Evolutionary conservation across 2,329 filamentous ascomycete genomes (phyloP).

Genomic region (Colletotrichum phormii): DNA sequence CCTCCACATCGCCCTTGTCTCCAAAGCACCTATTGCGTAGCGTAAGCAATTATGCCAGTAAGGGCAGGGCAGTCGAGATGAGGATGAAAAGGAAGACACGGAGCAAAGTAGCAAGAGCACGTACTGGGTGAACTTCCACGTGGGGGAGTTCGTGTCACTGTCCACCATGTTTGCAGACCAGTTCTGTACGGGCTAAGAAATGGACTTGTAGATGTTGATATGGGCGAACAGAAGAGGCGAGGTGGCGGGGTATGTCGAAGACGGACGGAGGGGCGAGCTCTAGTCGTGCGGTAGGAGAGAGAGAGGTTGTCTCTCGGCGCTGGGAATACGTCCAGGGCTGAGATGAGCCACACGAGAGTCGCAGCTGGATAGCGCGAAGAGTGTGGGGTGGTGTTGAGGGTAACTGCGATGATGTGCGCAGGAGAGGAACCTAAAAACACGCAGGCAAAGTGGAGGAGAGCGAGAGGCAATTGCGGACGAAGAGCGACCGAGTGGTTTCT

Average conservation of each 20-base stretch:
- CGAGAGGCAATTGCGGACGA: constrained; percentile 20
- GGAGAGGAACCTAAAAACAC: constrained; percentile 19
- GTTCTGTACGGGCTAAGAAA: constrained; percentile 2
- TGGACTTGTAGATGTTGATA: constrained; percentile 6
- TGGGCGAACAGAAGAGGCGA: constrained; percentile 4
- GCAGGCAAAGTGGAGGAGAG: constrained; percentile 8
- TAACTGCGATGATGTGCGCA: constrained; percentile 1
- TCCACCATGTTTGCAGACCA: constrained; percentile 84
- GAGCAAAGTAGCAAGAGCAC: constrained; percentile 50
- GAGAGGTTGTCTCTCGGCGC: constrained; percentile 17
- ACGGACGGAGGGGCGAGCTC: constrained; percentile 10
- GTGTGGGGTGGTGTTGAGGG: not conserved
- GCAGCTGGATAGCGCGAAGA: not conserved
- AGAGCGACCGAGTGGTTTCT: not conserved
- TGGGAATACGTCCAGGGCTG: constrained; percentile 11
- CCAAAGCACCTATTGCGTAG: constrained; percentile 84
- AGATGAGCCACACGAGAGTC: constrained; percentile 17
- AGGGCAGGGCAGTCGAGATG: constrained; percentile 1
- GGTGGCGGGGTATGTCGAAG: constrained; percentile 28
- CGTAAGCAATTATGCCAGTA: constrained; percentile 42
- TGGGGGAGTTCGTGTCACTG: constrained; percentile 92
- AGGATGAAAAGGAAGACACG: not conserved
- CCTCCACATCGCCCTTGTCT: constrained; percentile 99
- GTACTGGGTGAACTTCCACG: constrained; percentile 99
- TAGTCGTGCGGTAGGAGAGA: not conserved